Evolutionary conservation across 805 yeast genomes (phyloP), one percentile per base, ranked within the genome.

Genomic region (Saccharomyces eubayanus): DNA sequence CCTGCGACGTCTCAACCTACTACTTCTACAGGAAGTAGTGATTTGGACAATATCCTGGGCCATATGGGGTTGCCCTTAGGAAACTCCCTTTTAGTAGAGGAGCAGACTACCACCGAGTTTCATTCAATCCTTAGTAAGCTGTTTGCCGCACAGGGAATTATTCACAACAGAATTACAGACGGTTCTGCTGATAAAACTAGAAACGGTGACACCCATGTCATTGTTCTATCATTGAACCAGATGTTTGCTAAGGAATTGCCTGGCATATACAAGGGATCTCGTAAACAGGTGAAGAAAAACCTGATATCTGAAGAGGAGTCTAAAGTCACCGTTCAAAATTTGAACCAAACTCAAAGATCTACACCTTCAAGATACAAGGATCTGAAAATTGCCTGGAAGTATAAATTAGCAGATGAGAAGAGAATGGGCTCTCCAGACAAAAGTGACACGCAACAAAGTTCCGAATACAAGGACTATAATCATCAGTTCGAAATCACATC

Each of bases 341-440:
- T 85, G 62, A 69, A 81, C 2, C 79, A 78, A 31, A 36, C 43
- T 16, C 56, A 59, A 53, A 56, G 62, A 28, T 40, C 56, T 21
- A 51, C 59, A 27, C 60, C 66, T 46, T 51, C 61, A 16, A 60
- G 67, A 53, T 57, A 59, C 48, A 57, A 71, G 5, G 88, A 85
- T 58, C 73, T 91, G 77, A 87, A 84, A 65, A 91, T 91, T 60
- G 97, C 98, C 0, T 91, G 98, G 98, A 79, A 97, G 62, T 91
- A 91, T 64, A 94, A 92, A 0, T 70, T 75, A 52, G 74, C 74
- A 27, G 73, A 74, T 50, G 71, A 69, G 47, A 48, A 21, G 21
- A 41, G 5, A 55, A 49, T 14, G 51, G 46, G 5, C 31, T 36
- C 43, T 16, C 43, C 43, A 6, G 43, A 36, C 24, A 16, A 11